These are phyloP conservation scores for Suzukiozyma palmioleophila DNA, from an alignment of 1,139 yeast genomes.

Conservation along the genomic window DNA sequence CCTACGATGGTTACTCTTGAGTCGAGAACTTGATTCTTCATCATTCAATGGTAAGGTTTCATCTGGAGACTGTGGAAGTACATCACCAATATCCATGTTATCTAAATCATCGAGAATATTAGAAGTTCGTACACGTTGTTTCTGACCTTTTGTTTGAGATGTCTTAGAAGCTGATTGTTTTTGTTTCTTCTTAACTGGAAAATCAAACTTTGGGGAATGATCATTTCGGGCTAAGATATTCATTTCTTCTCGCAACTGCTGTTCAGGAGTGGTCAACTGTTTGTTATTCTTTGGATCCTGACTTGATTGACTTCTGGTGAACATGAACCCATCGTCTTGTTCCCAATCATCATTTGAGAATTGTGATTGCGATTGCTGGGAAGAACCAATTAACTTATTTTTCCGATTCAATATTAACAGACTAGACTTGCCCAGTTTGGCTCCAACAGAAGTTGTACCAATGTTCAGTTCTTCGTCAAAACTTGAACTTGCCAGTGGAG, in stretches of 20 bases:
- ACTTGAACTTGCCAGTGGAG: neutral
- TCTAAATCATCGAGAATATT: neutral
- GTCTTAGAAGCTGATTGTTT: conserved; percentile 5
- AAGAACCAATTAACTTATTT: conserved; percentile 12
- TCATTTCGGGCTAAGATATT: conserved; percentile 10
- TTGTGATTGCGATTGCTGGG: neutral
- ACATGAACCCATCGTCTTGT: conserved; percentile 45
- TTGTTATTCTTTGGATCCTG: conserved; percentile 12
- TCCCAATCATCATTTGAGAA: conserved; percentile 14
- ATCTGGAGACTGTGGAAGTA: neutral
- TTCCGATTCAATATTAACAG: conserved; percentile 5
- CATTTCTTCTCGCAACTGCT: conserved; percentile 22
- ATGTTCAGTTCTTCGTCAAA: neutral
- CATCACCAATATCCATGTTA: neutral
- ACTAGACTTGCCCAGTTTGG: conserved; percentile 5
- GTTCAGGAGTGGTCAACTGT: conserved; percentile 23
- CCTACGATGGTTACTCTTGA: conserved; percentile 29
- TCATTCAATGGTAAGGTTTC: conserved; percentile 2
- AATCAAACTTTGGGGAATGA: neutral
- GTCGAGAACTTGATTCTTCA: neutral
- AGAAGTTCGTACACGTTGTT: neutral
- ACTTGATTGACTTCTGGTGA: conserved; percentile 28
- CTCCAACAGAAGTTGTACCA: conserved; percentile 4
- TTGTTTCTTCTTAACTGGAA: neutral
- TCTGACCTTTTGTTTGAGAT: conserved; percentile 3